phyloP scores from a whole-genome alignment of 2,329 filamentous ascomycete genomes.

The Phoma sp. region DNA sequence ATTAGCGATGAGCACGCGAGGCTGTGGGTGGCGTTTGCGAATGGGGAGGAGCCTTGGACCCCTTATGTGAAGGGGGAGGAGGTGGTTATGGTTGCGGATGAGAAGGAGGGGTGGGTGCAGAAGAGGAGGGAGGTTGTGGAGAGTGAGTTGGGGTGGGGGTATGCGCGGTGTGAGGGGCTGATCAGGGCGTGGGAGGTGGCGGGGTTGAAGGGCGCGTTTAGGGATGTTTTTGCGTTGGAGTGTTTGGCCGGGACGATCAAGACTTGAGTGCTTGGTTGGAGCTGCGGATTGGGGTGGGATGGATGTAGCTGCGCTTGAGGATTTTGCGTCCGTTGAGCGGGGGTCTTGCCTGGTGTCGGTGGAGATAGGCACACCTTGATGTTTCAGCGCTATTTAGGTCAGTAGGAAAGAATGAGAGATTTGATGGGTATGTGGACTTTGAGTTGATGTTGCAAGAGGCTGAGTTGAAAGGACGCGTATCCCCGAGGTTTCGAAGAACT shows the following conservation, averaged over 20 bases:
- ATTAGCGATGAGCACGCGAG: not conserved
- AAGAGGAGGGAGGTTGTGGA: not conserved
- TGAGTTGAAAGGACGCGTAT: too few relatives aligned
- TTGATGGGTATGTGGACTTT: too few relatives aligned
- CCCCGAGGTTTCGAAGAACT: too few relatives aligned
- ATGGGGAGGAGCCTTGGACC: not conserved
- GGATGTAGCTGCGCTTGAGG: too few relatives aligned
- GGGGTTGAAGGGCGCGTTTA: constrained; percentile 13
- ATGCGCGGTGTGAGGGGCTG: constrained; percentile 20
- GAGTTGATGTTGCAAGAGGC: too few relatives aligned
- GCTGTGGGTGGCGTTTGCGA: constrained; percentile 2
- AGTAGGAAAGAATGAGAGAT: too few relatives aligned
- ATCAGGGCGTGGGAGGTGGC: constrained; percentile 19
- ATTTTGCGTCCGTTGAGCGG: too few relatives aligned
- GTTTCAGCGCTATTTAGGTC: too few relatives aligned
- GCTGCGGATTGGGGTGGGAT: too few relatives aligned
- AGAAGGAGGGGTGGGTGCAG: not conserved
- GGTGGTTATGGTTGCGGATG: not conserved
- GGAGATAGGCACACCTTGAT: too few relatives aligned
- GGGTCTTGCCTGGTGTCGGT: too few relatives aligned
- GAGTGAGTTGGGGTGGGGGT: constrained; percentile 16
- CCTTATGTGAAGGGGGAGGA: not conserved
- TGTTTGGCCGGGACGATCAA: constrained; percentile 15
- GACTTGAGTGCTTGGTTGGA: not conserved
- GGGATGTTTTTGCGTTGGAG: constrained; percentile 18